Conservation (phyloP, 1,139 yeast species). For the Blastobotrys arbuscula region DNA sequence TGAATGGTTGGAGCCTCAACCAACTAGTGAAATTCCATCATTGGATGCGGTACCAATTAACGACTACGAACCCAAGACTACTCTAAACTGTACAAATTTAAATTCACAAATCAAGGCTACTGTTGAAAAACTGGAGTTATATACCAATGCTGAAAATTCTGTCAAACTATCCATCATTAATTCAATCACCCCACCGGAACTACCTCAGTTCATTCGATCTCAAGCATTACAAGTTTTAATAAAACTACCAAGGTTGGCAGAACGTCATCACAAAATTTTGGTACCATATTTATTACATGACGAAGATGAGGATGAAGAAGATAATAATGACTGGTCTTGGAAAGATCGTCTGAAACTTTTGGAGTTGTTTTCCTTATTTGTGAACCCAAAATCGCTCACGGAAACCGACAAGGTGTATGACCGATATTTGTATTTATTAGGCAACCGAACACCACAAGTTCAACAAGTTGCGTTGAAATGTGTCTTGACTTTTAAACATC, state of each 20-base stretch:
- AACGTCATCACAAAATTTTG: slow-evolving; percentile 49
- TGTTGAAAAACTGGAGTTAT: neutral
- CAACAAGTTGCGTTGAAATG: slow-evolving; percentile 73
- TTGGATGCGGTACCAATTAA: slow-evolving; percentile 1
- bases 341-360: slow-evolving; percentile 59
- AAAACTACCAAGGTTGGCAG: slow-evolving; percentile 61
- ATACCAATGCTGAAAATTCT: slow-evolving; percentile 5
- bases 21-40: neutral
- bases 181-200: slow-evolving; percentile 5
- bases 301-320: slow-evolving; percentile 22
- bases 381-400: slow-evolving; percentile 51
- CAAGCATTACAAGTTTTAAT: slow-evolving; percentile 36
- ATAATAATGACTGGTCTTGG: slow-evolving; percentile 44
- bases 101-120: neutral
- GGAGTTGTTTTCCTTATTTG: slow-evolving; percentile 59
- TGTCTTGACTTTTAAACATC: slow-evolving; percentile 59
- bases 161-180: slow-evolving; percentile 2
- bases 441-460: slow-evolving; percentile 55
- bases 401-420: slow-evolving; percentile 49
- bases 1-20: slow-evolving; percentile 33
- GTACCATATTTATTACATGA: slow-evolving; percentile 42
- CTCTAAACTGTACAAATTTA: slow-evolving; percentile 14
- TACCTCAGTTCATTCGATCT: slow-evolving; percentile 8
- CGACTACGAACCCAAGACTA: neutral
- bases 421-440: slow-evolving; percentile 51